Evolutionary conservation across 306 rosid genomes (phyloP).

Genomic region (Prunus fruticosa): DNA sequence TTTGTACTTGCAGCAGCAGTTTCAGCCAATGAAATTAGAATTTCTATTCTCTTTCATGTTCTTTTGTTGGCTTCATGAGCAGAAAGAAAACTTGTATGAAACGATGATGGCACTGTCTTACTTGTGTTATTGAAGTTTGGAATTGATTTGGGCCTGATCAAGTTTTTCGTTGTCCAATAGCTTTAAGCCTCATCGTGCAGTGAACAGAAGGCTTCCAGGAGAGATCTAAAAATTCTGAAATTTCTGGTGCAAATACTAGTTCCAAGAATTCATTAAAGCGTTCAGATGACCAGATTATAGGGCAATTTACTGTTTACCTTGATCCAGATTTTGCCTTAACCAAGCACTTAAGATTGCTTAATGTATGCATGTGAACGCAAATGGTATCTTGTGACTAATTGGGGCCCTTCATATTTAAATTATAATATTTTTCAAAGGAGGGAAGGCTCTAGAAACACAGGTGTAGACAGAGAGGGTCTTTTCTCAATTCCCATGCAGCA

Average conservation of each 20-base stretch:
- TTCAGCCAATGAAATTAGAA: not conserved
- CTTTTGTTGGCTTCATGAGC: not conserved
- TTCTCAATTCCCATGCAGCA: conserved; percentile 4
- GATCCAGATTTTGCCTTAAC: not conserved
- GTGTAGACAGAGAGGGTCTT: conserved; percentile 5
- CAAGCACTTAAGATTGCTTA: not conserved
- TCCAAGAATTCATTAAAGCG: too few species aligned
- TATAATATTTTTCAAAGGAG: not conserved
- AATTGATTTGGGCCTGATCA: too few species aligned
- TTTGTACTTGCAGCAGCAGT: not conserved
- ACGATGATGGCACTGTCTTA: too few species aligned
- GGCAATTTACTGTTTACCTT: not conserved
- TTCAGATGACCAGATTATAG: not conserved
- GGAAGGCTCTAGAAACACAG: conserved; percentile 8
- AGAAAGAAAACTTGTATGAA: too few species aligned
- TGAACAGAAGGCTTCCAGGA: too few species aligned
- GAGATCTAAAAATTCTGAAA: too few species aligned
- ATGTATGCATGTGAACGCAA: conserved; percentile 12
- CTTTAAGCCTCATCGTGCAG: too few species aligned
- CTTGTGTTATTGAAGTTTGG: too few species aligned
- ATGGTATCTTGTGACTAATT: conserved; percentile 6
- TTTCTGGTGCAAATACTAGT: too few species aligned
- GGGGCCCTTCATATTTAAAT: not conserved
- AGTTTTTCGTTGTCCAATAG: too few species aligned
- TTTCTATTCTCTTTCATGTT: not conserved